A percentile compares a stretch with the other conserved stretches of the same genome.
Evolutionary conservation across 495 filamentous ascomycete genomes (phyloP).

Genomic region (Annulohypoxylon stygium): DNA sequence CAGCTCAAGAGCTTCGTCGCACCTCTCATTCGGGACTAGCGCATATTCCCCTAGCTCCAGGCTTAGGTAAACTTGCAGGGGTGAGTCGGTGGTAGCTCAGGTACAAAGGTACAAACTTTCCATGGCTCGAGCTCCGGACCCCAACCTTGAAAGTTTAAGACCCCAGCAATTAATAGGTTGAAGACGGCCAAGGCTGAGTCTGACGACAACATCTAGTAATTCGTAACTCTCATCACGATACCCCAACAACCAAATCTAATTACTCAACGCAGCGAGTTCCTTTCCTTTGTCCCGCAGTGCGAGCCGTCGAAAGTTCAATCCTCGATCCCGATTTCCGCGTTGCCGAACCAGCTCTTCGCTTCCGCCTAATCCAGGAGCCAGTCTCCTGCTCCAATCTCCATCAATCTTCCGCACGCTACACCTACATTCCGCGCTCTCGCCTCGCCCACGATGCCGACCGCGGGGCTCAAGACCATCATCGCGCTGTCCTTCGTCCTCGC

Average conservation of each 20-base stretch:
- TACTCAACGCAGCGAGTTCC: slow-evolving; percentile 2
- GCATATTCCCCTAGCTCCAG: slow-evolving; percentile 23
- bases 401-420: slow-evolving; percentile 4
- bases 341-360: not conserved
- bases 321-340: not conserved
- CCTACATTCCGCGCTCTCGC: not conserved
- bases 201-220: slow-evolving; percentile 51
- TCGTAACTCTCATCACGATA: slow-evolving; percentile 35
- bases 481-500: slow-evolving; percentile 98
- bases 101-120: slow-evolving; percentile 22
- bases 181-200: slow-evolving; percentile 52
- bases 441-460: slow-evolving; percentile 74
- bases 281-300: slow-evolving; percentile 13
- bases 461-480: slow-evolving; percentile 98
- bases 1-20: slow-evolving; percentile 55
- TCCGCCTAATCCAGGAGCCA: not conserved
- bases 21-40: slow-evolving; percentile 46
- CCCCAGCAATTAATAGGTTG: slow-evolving; percentile 24
- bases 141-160: slow-evolving; percentile 11
- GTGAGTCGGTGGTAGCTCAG: not conserved
- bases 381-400: not conserved
- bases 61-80: slow-evolving; percentile 34
- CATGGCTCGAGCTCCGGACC: slow-evolving; percentile 51
- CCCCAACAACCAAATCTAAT: slow-evolving; percentile 20
- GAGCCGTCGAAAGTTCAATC: not conserved